A percentile compares a stretch with the other conserved stretches of the same genome.
Conservation (phyloP, 129 eudicot species). For the Flaveria sonorensis region DNA sequence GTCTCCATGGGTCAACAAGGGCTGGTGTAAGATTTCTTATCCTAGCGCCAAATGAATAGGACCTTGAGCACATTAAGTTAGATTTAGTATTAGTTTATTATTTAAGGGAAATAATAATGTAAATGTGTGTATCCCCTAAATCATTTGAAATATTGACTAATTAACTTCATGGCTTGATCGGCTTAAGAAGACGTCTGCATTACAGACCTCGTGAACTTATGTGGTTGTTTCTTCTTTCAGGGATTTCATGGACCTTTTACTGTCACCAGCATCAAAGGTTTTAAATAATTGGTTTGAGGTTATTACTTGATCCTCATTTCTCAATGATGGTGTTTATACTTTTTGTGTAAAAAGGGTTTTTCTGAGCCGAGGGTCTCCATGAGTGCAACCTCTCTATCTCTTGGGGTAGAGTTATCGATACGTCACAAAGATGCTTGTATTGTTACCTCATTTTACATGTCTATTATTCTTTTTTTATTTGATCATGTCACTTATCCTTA, state of each 20-base stretch:
- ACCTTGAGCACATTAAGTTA: constrained; percentile 14
- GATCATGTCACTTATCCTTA: background rate
- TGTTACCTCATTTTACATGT: background rate
- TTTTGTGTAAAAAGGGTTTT: too few relatives aligned
- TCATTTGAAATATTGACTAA: constrained; percentile 1
- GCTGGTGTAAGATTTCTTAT: constrained; percentile 68
- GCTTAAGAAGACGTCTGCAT: constrained; percentile 17
- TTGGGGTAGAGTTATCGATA: too few relatives aligned
- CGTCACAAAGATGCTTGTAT: background rate
- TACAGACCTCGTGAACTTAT: constrained; percentile 18
- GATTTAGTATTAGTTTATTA: background rate
- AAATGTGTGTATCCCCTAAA: background rate
- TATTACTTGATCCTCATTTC: constrained; percentile 28
- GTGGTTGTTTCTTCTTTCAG: constrained; percentile 47
- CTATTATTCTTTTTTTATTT: background rate
- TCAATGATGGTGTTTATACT: constrained; percentile 14
- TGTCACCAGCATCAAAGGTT: constrained; percentile 95
- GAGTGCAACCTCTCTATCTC: too few relatives aligned
- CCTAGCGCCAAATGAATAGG: constrained; percentile 1
- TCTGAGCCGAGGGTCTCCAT: too few relatives aligned
- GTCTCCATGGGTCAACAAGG: constrained; percentile 89
- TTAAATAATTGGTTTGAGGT: constrained; percentile 99
- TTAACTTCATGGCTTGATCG: constrained; percentile 9
- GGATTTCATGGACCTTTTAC: constrained; percentile 87
- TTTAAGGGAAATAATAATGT: background rate